Percentiles rank a stretch among this genome's conserved stretches.
These are phyloP conservation scores for Ascoidea asiatica DNA, from an alignment of 805 yeast species.

Conservation along the genomic window DNA sequence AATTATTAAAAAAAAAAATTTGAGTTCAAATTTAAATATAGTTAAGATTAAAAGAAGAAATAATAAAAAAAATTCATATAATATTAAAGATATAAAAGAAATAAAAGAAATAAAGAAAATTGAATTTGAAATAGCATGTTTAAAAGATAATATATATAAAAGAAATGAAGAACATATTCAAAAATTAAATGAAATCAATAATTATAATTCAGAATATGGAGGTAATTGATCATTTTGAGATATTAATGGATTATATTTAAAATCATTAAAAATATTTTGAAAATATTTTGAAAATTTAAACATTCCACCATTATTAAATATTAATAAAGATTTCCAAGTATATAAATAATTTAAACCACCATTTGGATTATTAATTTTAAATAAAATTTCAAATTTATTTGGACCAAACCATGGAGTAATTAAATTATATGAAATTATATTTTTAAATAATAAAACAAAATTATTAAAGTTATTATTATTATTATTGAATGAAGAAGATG, in stretches of 20 bases:
- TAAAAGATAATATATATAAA: no score
- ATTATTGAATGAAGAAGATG: background rate
- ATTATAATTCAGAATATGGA: slow-evolving; percentile 9
- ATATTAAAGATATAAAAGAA: no score
- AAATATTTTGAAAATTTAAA: slow-evolving; percentile 6
- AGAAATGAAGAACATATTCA: no score
- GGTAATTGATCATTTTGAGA: slow-evolving; percentile 4
- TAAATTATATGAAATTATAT: slow-evolving; percentile 3
- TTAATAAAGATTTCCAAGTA: slow-evolving; percentile 4
- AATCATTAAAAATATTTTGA: slow-evolving; percentile 9
- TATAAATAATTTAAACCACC: slow-evolving; percentile 8
- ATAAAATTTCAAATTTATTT: slow-evolving; percentile 7
- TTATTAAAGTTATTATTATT: slow-evolving; percentile 3
- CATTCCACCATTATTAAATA: slow-evolving; percentile 10
- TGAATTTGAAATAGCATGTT: no score
- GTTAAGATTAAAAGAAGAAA: no score
- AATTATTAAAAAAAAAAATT: no score
- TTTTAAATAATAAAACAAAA: slow-evolving; percentile 6
- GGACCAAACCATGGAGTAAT: slow-evolving; percentile 8
- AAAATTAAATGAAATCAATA: slow-evolving; percentile 11
- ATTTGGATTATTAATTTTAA: slow-evolving; percentile 5
- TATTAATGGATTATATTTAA: slow-evolving; percentile 2
- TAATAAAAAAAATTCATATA: no score
- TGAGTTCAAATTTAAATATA: no score
- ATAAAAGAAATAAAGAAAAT: no score